Conservation (phyloP, 1,284 basidiomycete genomes). For the Ceratobasidium papillatum region DNA sequence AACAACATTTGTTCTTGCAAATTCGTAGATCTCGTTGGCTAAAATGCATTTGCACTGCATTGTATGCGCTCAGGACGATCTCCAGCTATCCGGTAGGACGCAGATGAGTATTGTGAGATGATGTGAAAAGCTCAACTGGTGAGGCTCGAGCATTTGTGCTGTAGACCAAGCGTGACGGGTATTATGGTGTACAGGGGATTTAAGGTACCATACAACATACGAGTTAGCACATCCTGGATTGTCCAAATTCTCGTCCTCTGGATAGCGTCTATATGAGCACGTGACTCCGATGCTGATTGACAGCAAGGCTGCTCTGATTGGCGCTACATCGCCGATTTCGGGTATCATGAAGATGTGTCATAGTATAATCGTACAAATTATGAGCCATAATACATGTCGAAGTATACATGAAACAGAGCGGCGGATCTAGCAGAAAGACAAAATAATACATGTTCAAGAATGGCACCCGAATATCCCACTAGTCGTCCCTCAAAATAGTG, state of each 20-base stretch:
- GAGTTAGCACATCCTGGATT: neutral
- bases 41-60: too few species aligned
- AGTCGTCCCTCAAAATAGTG: slow-evolving; percentile 33
- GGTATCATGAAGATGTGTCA: neutral
- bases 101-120: too few species aligned
- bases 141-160: too few species aligned
- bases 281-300: neutral
- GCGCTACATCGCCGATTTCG: neutral
- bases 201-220: too few species aligned
- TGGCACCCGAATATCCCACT: neutral
- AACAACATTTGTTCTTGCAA: neutral
- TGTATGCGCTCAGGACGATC: too few species aligned
- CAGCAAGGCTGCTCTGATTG: neutral
- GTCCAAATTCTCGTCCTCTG: neutral
- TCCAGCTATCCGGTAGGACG: too few species aligned
- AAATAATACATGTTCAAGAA: neutral
- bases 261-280: neutral
- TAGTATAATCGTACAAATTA: neutral
- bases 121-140: too few species aligned
- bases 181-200: too few species aligned
- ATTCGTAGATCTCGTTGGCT: too few species aligned
- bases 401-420: neutral
- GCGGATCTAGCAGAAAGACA: neutral
- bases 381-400: neutral
- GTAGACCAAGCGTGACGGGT: too few species aligned